Percentiles rank a stretch among this genome's conserved stretches.
Evolutionary conservation across 1,139 yeast species (phyloP).

Genomic region (Yamadazyma oceani): DNA sequence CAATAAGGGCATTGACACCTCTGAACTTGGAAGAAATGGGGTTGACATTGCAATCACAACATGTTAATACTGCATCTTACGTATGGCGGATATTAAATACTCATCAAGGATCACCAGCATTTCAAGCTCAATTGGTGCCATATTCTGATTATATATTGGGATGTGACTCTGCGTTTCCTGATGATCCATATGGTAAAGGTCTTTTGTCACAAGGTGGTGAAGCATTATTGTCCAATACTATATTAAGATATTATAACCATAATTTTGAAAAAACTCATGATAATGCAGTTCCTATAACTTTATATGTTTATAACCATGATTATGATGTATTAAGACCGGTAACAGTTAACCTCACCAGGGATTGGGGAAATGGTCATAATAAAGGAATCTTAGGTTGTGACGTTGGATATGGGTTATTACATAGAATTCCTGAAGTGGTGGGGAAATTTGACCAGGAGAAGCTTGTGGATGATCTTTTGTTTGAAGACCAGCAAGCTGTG

Average conservation of each 20-base stretch:
- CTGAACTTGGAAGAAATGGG: constrained; percentile 49
- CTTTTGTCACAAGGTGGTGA: constrained; percentile 85
- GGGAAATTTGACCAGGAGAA: constrained; percentile 45
- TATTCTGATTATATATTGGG: constrained; percentile 89
- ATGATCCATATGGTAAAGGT: constrained; percentile 49
- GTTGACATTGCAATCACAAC: constrained; percentile 71
- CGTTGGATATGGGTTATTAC: constrained; percentile 89
- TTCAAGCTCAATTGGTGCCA: constrained; percentile 77
- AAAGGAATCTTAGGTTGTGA: constrained; percentile 89
- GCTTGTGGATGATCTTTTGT: constrained; percentile 39
- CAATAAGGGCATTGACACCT: constrained; percentile 15
- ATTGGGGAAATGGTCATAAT: constrained; percentile 53
- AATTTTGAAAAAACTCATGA: constrained; percentile 41
- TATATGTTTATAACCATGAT: constrained; percentile 88
- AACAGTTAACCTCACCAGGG: constrained; percentile 54
- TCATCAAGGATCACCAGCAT: constrained; percentile 81
- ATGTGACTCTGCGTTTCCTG: constrained; percentile 58
- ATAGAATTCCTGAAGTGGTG: constrained; percentile 72
- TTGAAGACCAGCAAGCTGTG: constrained; percentile 27
- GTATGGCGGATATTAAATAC: constrained; percentile 87
- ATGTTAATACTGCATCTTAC: constrained; percentile 70
- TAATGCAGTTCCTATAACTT: constrained; percentile 38
- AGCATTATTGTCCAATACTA: constrained; percentile 67
- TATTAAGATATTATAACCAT: constrained; percentile 55
- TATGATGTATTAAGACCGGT: constrained; percentile 86